Evolutionary conservation across 768 basidiomycete species (phyloP), one percentile per base, ranked within the genome.

Genomic region (Austroboletus eburneus): DNA sequence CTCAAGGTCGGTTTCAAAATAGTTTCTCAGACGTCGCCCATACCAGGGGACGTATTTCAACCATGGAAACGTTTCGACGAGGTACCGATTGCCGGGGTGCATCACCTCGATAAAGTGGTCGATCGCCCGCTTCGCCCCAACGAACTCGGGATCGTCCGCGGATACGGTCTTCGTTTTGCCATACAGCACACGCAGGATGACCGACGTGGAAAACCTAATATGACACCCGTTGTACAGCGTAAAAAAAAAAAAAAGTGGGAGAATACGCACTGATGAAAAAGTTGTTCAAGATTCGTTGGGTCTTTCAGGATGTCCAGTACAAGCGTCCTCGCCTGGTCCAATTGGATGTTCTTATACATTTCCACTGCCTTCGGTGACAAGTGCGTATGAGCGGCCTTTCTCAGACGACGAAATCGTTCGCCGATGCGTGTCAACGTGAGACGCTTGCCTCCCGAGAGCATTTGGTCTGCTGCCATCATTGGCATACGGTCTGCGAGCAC

Each of bases 11-110:
- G 75, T 74, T 1, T 60, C 54, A 49, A 84, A 76, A 18, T 77
- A 78, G 0, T 67, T 61, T 43, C 70, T 70, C 1, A 87, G 68
- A 42, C 76, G 74, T 9, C 71, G 69, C 12, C 79, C 69, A 53
- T 84, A 83, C 20, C 79, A 79, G 0, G 85, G 83, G 22, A 85
- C 54, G 52, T 77, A 75, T 51, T 57, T 57, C 3, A 72, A 50
- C 50, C 66, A 53, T 2, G 69, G 65, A 23, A 66, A 58, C 2
- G 52, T 59, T 48, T 74, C 70, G 2, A 73, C 67, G 4, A 67
- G 59, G 41, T 62, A 66, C n/a, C n/a, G n/a, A 16, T 57, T 59
- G 12, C 64, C 67, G 5, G 69, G 69, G 3, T 57, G 58, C 39
- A 69, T 57, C 5, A 46, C 62, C 16, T 50, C 46, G 23, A 62